A percentile compares a stretch with the other conserved stretches of the same genome.
phyloP scores from a whole-genome alignment of 805 yeast genomes.

The Saturnispora bothae region DNA sequence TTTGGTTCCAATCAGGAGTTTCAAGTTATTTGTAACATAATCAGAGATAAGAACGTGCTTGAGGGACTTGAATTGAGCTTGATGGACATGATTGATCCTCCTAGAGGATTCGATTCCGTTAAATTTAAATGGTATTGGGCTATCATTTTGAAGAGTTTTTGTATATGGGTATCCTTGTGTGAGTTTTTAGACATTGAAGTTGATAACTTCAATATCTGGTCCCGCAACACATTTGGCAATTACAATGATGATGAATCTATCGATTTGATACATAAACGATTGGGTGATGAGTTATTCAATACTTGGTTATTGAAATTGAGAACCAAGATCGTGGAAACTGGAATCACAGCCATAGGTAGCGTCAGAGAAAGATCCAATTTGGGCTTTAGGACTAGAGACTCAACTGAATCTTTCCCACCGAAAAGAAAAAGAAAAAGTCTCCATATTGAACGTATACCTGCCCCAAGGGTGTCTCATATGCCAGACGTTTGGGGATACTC shows the following conservation, averaged over 20 bases:
- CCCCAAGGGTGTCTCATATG: neutral
- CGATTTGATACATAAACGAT: neutral
- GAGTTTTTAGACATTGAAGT: slow-evolving; percentile 1
- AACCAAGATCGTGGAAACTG: neutral
- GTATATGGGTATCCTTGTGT: slow-evolving; percentile 2
- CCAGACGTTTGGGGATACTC: slow-evolving; percentile 12
- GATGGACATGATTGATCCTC: slow-evolving; percentile 1
- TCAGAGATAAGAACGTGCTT: neutral
- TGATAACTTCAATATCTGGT: neutral
- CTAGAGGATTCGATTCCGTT: slow-evolving; percentile 2
- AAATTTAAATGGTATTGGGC: slow-evolving; percentile 9
- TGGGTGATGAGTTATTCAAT: slow-evolving; percentile 1
- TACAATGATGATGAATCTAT: slow-evolving; percentile 2
- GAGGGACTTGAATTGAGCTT: neutral
- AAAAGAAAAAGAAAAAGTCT: neutral
- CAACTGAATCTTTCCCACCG: neutral
- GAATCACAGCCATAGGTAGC: neutral
- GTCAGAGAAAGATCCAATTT: slow-evolving; percentile 1
- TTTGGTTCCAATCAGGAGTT: neutral
- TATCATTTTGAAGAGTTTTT: slow-evolving; percentile 3
- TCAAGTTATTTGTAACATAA: neutral
- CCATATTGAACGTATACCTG: neutral
- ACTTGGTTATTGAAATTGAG: slow-evolving; percentile 2
- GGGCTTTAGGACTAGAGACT: slow-evolving; percentile 1
- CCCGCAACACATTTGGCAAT: neutral